Base-by-base conservation (phyloP, 169 alveolate species). In the Besnoitia besnoiti region DNA sequence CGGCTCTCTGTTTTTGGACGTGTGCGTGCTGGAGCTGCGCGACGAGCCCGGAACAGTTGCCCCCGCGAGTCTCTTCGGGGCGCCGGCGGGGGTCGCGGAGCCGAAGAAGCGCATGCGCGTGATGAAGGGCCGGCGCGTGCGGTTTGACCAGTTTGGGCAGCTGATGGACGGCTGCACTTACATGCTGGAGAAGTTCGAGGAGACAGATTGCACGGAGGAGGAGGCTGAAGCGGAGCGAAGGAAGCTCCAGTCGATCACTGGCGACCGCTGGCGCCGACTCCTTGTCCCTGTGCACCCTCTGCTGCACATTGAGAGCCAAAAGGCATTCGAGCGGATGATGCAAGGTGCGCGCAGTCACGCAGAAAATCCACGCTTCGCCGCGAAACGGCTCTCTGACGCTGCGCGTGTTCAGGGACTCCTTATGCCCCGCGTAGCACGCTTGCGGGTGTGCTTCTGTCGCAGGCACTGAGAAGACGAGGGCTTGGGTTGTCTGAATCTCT, bases 251-350 rank as follows among this genome's bases (percentile, higher is more conserved):
- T 42, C 82, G 39, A n/a, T 73, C 46, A 73, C 82, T 27, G 55
- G 95, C 21, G 95, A 95, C 89, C 94, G 95, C 44, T 95, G 95
- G 96, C 92, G 96, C 33, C 73, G 96, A 16, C 59, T 94, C 33
- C 75, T 67, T 82, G 95, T 92, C 40, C 90, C 89, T 42, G 91
- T 95, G 42, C 95, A 95, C 50, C 96, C 97, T 59, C 76, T 94
- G 85, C 85, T 75, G 51, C 97, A 95, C 59, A 94, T 94, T 59
- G 97, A 95, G 91, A 90, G 95, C 16, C 92, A 91, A 33, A 94
- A 94, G 94, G 97, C 97, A 47, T 51, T 95, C 73, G 35, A 77
- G 40, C 55, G 85, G 55, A 93, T 93, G 95, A 73, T 76, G 75
- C n/a, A 76, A 92, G 94, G 94, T 62, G n/a, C n/a, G n/a, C n/a